These are phyloP conservation scores for Serendipita sp. DNA, from an alignment of 768 basidiomycete species.

Conservation along the genomic window DNA sequence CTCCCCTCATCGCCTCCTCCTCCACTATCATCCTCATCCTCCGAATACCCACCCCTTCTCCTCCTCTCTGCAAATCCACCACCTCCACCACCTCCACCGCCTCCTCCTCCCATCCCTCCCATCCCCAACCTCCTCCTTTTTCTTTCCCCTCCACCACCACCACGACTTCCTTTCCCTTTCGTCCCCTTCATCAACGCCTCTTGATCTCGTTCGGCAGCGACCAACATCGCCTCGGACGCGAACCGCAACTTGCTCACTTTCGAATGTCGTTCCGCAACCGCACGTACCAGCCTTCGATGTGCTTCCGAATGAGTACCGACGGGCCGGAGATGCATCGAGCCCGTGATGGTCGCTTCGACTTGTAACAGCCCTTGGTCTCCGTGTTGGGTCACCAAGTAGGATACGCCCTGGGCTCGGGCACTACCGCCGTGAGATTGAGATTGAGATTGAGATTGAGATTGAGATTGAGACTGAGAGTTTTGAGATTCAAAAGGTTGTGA, in stretches of 20 bases:
- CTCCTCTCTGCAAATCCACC: constrained; percentile 29
- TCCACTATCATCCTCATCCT: constrained; percentile 42
- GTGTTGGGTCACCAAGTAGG: constrained; percentile 81
- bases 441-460: constrained; percentile 18
- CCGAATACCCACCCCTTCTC: constrained; percentile 32
- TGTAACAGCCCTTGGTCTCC: constrained; percentile 77
- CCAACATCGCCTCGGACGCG: constrained; percentile 59
- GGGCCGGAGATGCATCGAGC: constrained; percentile 69
- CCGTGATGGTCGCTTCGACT: constrained; percentile 67
- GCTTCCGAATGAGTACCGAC: constrained; percentile 84
- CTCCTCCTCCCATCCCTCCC: constrained; percentile 18
- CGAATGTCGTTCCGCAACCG: constrained; percentile 72
- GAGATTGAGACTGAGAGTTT: constrained; percentile 22
- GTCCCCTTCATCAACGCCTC: neutral
- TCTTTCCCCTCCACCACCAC: constrained; percentile 51
- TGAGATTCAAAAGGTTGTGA: constrained; percentile 13
- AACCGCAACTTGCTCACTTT: constrained; percentile 65
- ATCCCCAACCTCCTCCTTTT: constrained; percentile 39
- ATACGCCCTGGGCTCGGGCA: constrained; percentile 57
- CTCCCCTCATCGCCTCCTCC: constrained; percentile 33
- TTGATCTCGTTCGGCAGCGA: constrained; percentile 19
- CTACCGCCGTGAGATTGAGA: constrained; percentile 14
- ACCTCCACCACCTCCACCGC: neutral
- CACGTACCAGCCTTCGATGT: constrained; percentile 74
- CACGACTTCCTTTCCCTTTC: constrained; percentile 38